Evolutionary conservation across 768 basidiomycete genomes (phyloP), one percentile per base, ranked within the genome.

Genomic region (Boletus reticuloceps): DNA sequence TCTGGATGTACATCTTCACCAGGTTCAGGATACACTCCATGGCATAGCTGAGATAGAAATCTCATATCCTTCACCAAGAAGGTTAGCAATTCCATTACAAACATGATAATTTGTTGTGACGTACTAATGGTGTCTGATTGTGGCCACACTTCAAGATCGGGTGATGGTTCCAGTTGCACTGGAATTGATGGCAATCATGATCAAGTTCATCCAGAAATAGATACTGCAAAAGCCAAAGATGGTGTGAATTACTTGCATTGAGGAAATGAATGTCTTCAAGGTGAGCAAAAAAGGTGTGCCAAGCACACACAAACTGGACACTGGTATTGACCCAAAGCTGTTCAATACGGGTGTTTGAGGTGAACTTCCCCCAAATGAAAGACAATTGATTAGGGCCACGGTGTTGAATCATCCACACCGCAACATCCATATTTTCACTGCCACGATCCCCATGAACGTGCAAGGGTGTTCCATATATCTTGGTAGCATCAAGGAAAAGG

Each of bases 151-250:
- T 47, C 2, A 43, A 56, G 13, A 79, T 62, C 0, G 71, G 69
- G 43, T 79, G 74, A 5, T 58, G 29, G 52, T 80, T 81, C 77
- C 78, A 80, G 6, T 72, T 59, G 1, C 52, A 0, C 16, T 60
- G 58, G 51, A 79, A 79, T 2, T 47, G 32, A 0, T 53, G 2
- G 46, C 76, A 78, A 46, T 78, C 77, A 0, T 50, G 17, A 37
- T 79, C 75, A 22, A 81, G 71, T 0, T 39, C 37, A 2, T 64
- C 54, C 0, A 80, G 66, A 51, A 80, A 81, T 0, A 80, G 62
- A 32, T 32, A 25, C 22, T 79, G 76, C 1, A 82, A 60, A 0
- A 82, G 65, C 80, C 80, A 80, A 0, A 77, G 56, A 55, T 81
- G 79, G 13, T 51, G 13, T 0, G 66, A 51, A 19, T 77, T 62